Percentiles rank a stretch among this genome's conserved stretches.
Conservation (phyloP, 1,284 basidiomycete species). For the Ustilago nuda region DNA sequence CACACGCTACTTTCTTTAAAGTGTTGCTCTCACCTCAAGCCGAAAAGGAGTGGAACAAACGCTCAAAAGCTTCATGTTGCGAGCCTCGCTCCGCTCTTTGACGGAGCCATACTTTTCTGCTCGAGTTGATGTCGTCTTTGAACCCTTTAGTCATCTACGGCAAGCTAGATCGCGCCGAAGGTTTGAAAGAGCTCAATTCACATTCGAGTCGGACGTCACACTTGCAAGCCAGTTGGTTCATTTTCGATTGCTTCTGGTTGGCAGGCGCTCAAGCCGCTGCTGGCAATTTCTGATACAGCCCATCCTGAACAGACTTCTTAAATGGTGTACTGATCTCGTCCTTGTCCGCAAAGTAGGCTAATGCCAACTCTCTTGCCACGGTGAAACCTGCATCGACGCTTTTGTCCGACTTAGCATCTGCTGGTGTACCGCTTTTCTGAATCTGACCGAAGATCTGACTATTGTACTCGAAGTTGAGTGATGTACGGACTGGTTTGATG, state of each 20-base stretch:
- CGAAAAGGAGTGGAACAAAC: not conserved
- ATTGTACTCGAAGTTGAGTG: conserved; percentile 51
- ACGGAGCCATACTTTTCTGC: not conserved
- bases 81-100: not conserved
- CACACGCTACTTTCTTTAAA: not conserved
- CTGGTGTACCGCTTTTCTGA: not conserved
- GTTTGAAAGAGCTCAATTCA: too few relatives aligned
- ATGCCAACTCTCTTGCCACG: conserved; percentile 55
- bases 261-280: not conserved
- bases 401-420: conserved; percentile 4
- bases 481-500: not conserved
- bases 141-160: too few relatives aligned
- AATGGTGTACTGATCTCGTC: conserved; percentile 55
- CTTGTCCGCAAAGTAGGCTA: conserved; percentile 65
- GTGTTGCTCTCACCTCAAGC: not conserved
- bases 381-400: conserved; percentile 29
- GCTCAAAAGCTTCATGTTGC: not conserved
- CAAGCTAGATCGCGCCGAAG: too few relatives aligned
- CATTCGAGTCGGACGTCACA: too few relatives aligned
- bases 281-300: conserved; percentile 8
- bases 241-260: not conserved
- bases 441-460: conserved; percentile 52
- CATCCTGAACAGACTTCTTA: conserved; percentile 40
- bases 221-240: too few relatives aligned
- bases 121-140: not conserved